Base-by-base conservation (phyloP, 1,284 basidiomycete species). In the Trametes versicolor region DNA sequence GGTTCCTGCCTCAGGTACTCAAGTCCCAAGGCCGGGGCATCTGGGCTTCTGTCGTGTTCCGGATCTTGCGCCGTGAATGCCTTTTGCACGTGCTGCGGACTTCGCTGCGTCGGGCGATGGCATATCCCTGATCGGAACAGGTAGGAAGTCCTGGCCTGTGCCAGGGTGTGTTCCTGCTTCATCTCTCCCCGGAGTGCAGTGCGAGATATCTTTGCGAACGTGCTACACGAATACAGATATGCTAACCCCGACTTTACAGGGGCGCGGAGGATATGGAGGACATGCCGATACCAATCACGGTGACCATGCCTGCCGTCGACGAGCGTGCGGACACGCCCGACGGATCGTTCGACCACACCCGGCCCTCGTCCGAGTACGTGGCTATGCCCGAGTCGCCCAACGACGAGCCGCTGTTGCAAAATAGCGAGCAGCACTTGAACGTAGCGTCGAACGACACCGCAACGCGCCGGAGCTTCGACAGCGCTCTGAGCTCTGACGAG, bases 191-290 rank as follows among this genome's bases (percentile, higher is more conserved):
- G 37, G 15, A 39, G 37, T 39, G 37, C 29, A 32, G 29, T 32
- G 29, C 29, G 37, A 3, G 37, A 39, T 39, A 39, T 17, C 13
- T 10, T 13, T 39, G 37, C 37, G 10, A 39, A 39, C 37, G 3
- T 39, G 37, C 37, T 13, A 39, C 37, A 39, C 25, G 13, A 17
- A 19, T 25, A 34, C 36, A 9, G 15, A 15, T 27, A 32, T 19
- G 27, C 62, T 59, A 10, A 59, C 36, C 32, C 12, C 17, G 23
- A 15, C 25, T 15, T 29, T 62, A 53, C 68, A 83, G 81, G n/a
- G 83, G 80, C 4, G 77, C 78, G 13, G 68, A 73, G 13, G 82
- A 81, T 0, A 70, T 74, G 67, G 79, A 80, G 25, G 81, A 82
- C 36, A 64, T 62, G 54, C 75, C 73, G 2, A 67, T 74, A 7